These are phyloP conservation scores for Melianthus villosus DNA, from an alignment of 441 rosid genomes.

Conservation along the genomic window DNA sequence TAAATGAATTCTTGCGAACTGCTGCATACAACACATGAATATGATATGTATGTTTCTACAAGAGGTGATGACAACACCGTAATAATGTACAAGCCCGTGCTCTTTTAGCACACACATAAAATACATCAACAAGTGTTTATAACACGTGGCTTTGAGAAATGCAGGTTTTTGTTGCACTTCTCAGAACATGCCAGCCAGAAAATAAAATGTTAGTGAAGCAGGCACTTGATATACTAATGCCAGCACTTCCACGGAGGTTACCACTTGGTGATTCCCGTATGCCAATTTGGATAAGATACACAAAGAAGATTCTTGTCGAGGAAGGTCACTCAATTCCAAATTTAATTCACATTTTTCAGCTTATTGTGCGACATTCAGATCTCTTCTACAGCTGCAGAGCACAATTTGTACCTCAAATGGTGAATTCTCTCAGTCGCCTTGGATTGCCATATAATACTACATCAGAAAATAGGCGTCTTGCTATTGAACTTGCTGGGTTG, in stretches of 20 bases:
- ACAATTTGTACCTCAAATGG: slow-evolving; percentile 99
- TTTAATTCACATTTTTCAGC: slow-evolving; percentile 95
- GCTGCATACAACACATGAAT: no score
- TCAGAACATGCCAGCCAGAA: slow-evolving; percentile 93
- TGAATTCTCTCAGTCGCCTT: slow-evolving; percentile 92
- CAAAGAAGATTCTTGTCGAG: slow-evolving; percentile 91
- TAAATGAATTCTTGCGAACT: no score
- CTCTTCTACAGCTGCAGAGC: slow-evolving; percentile 95
- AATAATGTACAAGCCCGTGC: no score
- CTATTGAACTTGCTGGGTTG: slow-evolving; percentile 97
- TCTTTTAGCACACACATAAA: no score
- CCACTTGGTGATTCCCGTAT: slow-evolving; percentile 92
- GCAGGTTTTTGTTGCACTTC: slow-evolving; percentile 98
- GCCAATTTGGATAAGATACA: slow-evolving; percentile 98
- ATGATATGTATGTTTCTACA: no score
- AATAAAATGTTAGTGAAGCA: slow-evolving; percentile 93
- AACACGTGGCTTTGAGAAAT: no score
- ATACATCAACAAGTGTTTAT: no score
- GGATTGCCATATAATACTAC: slow-evolving; percentile 92
- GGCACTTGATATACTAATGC: slow-evolving; percentile 96
- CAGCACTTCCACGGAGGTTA: slow-evolving; percentile 87
- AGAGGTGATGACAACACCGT: no score
- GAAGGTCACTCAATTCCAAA: slow-evolving; percentile 94
- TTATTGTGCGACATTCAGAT: slow-evolving; percentile 88
- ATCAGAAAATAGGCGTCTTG: slow-evolving; percentile 87